These are phyloP conservation scores for Pyrenula massariospora DNA, from an alignment of 495 filamentous ascomycete species.

Conservation along the genomic window DNA sequence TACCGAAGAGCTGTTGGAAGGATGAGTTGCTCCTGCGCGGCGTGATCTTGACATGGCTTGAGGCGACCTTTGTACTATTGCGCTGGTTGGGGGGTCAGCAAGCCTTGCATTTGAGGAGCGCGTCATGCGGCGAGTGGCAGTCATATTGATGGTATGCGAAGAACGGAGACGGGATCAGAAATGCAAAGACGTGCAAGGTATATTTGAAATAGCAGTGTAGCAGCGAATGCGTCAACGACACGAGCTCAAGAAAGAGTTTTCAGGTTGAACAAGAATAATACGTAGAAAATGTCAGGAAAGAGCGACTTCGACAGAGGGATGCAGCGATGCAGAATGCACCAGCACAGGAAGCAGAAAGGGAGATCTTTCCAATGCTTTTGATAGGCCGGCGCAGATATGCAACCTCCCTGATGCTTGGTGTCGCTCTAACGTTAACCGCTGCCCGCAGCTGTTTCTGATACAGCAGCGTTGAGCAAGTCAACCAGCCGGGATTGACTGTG, in stretches of 20 bases:
- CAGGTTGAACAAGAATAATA: too few species aligned
- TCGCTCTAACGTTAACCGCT: neutral
- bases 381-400: neutral
- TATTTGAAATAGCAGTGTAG: neutral
- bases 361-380: neutral
- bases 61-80: neutral
- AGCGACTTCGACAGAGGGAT: too few species aligned
- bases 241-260: too few species aligned
- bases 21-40: constrained; percentile 15
- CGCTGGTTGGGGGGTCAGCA: neutral
- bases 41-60: neutral
- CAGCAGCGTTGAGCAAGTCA: neutral
- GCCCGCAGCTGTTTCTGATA: neutral
- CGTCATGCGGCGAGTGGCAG: neutral
- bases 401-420: neutral
- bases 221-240: too few species aligned
- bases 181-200: neutral
- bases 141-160: neutral
- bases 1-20: constrained; percentile 20
- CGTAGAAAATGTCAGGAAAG: too few species aligned
- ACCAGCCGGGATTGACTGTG: neutral
- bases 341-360: too few species aligned
- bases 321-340: too few species aligned
- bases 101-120: neutral
- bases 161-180: neutral